phyloP scores from a whole-genome alignment of 2,329 filamentous ascomycete genomes.

The Colletotrichum sp. region DNA sequence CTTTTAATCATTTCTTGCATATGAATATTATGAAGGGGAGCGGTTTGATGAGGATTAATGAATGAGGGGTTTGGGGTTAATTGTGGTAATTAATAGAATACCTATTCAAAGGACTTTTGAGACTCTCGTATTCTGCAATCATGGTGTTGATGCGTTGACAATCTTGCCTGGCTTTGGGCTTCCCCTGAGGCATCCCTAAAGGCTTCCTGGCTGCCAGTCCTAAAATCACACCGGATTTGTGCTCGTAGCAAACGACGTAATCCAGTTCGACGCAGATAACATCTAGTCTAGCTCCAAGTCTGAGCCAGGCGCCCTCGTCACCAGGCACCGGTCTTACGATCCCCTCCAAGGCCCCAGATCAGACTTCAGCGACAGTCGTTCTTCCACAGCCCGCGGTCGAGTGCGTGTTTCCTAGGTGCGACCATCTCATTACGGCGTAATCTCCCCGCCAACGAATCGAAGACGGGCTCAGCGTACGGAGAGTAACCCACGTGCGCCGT shows the following conservation, averaged over 20 bases:
- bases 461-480: background rate
- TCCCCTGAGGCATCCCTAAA: too few species aligned
- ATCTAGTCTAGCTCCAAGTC: too few species aligned
- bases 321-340: too few species aligned
- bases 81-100: constrained; percentile 7
- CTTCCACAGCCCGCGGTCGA: background rate
- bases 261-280: too few species aligned
- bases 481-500: background rate
- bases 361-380: background rate
- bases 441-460: background rate
- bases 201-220: too few species aligned
- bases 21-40: background rate
- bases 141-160: background rate
- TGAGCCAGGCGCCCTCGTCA: too few species aligned
- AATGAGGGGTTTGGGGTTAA: background rate
- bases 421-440: background rate
- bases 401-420: background rate
- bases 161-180: too few species aligned
- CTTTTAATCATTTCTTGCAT: background rate
- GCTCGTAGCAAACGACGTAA: too few species aligned
- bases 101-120: background rate
- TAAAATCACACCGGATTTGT: too few species aligned
- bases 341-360: background rate
- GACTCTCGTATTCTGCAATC: fast-evolving
- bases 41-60: background rate